Evolutionary conservation across 345 rosid genomes (phyloP), one percentile per base, ranked within the genome.

Genomic region (Ceriops tagal): DNA sequence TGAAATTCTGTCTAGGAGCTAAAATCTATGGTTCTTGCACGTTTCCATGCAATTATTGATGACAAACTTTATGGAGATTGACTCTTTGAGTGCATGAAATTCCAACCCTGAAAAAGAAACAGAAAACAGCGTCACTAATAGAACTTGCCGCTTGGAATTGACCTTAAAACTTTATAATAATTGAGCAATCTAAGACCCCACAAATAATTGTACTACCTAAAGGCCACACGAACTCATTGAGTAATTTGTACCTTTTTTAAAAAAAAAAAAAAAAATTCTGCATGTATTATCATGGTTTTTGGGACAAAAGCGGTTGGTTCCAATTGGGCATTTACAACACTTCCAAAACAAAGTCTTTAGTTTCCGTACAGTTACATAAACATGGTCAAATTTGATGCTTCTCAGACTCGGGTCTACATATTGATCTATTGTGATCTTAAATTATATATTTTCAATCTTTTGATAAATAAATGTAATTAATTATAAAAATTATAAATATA

Each of bases 41-140:
- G 20, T 20, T 43, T 55, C 30, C 59, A 21, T 60, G n/a, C 49
- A 69, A 69, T 60, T 69, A 69, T 69, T 69, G 72, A n/a, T 51
- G 13, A 43, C 65, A 21, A 31, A 49, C 2, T 31, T 31, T 43
- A n/a, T 20, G 65, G 58, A 60, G 65, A n/a, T 58, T 31, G 72
- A 49, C 32, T 47, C 65, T 9, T 43, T 22, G 59, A 16, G 15
- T 8, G 4, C 18, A 28, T 15, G 13, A 15, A 47, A 59, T 35
- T 39, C 21, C 39, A 57, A 43, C 20, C 8, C 34, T 9, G 35
- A 10, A 21, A 52, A 49, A 21, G 7, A 28, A 26, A 61, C 5
- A 9, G 20, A 1, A 61, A 10, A 43, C 18, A 6, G 19, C 53
- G 22, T 61, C 5, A 58, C 66, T 56, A 43, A 35, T 2, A n/a